Conservation (phyloP, 148 eudicot species). For the Rhododendron henanense region DNA sequence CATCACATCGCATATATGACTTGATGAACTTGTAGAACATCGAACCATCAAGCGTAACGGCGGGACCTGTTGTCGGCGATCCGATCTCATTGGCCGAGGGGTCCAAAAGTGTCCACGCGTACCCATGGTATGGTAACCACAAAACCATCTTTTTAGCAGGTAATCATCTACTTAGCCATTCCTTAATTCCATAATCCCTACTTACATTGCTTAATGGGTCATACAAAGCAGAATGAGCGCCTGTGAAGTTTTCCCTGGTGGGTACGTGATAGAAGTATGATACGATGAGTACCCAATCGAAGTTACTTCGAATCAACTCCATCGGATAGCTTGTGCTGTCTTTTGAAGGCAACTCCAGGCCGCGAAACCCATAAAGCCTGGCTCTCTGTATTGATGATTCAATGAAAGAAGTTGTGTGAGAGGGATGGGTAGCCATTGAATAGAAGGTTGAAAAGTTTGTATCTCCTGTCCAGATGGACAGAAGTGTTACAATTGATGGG, state of each 20-base stretch:
- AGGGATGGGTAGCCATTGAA: constrained; percentile 12
- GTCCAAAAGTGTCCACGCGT: constrained; percentile 32
- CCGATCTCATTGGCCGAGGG: constrained; percentile 18
- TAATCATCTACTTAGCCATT: constrained; percentile 36
- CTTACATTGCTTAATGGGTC: constrained; percentile 31
- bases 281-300: constrained; percentile 33
- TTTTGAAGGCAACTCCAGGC: constrained; percentile 20
- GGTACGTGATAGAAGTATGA: constrained; percentile 35
- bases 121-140: constrained; percentile 38
- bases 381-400: constrained; percentile 32
- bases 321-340: constrained; percentile 16
- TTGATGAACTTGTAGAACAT: constrained; percentile 27
- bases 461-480: constrained; percentile 2
- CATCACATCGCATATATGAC: constrained; percentile 12
- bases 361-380: constrained; percentile 26
- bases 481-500: constrained; percentile 16
- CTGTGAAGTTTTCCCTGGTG: constrained; percentile 17
- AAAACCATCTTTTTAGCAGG: constrained; percentile 28
- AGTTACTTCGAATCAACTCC: constrained; percentile 22
- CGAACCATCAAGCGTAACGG: constrained; percentile 29
- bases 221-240: constrained; percentile 37
- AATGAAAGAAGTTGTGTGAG: constrained; percentile 28
- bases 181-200: constrained; percentile 31
- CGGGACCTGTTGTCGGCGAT: constrained; percentile 31
- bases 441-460: background rate